These are phyloP conservation scores for Aeschynomene evenia DNA, from an alignment of 306 rosid species.

Conservation along the genomic window DNA sequence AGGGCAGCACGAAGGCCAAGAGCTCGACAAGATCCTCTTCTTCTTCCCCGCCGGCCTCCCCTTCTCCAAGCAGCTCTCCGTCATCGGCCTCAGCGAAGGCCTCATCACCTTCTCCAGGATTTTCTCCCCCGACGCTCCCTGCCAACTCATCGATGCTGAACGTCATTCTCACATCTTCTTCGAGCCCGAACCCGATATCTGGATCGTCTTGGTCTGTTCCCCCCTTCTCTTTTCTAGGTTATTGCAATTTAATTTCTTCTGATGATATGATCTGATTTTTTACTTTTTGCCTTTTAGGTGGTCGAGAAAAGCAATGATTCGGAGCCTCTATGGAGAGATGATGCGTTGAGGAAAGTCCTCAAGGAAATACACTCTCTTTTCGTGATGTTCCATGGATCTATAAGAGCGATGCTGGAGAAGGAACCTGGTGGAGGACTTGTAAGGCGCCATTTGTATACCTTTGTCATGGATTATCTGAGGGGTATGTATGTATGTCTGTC, in stretches of 20 bases:
- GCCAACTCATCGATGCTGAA: conserved; percentile 89
- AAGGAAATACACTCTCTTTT: conserved; percentile 87
- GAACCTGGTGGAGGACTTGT: conserved; percentile 76
- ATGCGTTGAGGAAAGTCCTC: conserved; percentile 78
- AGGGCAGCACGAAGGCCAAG: conserved; percentile 96
- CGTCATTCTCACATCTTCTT: conserved; percentile 74
- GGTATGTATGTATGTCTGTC: conserved; percentile 74
- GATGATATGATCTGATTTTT: conserved; percentile 6
- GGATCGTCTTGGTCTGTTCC: conserved; percentile 83
- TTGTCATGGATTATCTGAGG: conserved; percentile 87
- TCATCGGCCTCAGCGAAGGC: conserved; percentile 96
- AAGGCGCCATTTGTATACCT: conserved; percentile 75
- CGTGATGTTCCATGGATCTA: conserved; percentile 81
- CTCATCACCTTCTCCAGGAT: conserved; percentile 94
- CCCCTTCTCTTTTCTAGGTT: not conserved
- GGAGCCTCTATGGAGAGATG: conserved; percentile 78
- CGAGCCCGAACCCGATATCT: conserved; percentile 89
- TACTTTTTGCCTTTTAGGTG: conserved; percentile 48
- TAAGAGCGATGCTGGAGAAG: conserved; percentile 79
- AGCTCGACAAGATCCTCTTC: conserved; percentile 88
- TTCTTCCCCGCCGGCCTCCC: conserved; percentile 85
- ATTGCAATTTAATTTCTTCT: conserved; percentile 16
- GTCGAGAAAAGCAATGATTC: conserved; percentile 84
- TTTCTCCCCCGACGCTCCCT: conserved; percentile 89
- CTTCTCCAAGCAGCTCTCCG: conserved; percentile 79